Evolutionary conservation across 2,329 filamentous ascomycete species (phyloP).

Genomic region (Aspergillus fischeri): DNA sequence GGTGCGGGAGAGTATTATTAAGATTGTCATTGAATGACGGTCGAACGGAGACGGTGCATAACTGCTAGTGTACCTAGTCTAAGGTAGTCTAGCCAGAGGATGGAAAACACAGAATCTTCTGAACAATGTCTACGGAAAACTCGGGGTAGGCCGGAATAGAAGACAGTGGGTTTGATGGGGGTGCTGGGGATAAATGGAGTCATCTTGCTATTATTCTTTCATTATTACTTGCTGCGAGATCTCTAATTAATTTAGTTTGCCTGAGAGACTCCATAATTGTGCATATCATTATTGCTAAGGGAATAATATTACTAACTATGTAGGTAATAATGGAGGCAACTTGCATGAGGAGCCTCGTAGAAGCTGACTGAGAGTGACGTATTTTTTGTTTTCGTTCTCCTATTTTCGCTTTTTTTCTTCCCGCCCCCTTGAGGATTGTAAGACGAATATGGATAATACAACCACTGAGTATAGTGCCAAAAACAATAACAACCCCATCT

Average conservation of each 20-base stretch:
- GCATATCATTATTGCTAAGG: background rate
- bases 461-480: background rate
- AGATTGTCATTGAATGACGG: background rate
- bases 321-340: background rate
- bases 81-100: background rate
- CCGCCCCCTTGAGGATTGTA: constrained; percentile 2
- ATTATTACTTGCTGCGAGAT: background rate
- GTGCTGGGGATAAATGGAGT: background rate
- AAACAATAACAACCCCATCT: background rate
- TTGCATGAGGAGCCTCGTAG: no score
- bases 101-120: background rate
- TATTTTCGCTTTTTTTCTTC: constrained; percentile 11
- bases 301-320: background rate
- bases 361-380: background rate
- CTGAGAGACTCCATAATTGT: background rate
- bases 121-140: background rate
- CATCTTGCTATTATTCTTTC: background rate
- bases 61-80: background rate
- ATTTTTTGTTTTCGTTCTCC: constrained; percentile 9
- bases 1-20: background rate
- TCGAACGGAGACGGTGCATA: background rate
- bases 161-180: background rate
- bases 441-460: background rate
- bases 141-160: background rate
- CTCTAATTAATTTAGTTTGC: background rate